These are phyloP conservation scores for Brassica nigra DNA, from an alignment of 345 rosid genomes.

Conservation along the genomic window DNA sequence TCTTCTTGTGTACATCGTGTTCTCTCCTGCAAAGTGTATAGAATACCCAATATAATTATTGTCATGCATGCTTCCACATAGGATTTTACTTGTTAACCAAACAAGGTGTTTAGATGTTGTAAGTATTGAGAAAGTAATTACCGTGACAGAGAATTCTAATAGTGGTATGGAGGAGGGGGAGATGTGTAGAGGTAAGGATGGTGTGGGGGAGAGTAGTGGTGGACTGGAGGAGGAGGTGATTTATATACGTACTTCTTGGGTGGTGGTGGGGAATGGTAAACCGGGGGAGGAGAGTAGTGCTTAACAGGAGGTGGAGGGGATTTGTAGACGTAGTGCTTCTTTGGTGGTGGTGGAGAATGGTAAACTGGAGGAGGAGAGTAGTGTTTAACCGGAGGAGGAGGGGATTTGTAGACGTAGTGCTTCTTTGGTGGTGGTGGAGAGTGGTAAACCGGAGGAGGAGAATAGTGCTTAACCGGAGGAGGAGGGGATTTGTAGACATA, in stretches of 20 bases:
- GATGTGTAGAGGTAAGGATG: constrained; percentile 41
- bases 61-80: constrained; percentile 19
- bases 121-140: constrained; percentile 19
- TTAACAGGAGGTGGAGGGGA: constrained; percentile 39
- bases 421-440: constrained; percentile 39
- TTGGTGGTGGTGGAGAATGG: constrained; percentile 33
- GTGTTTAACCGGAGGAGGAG: constrained; percentile 30
- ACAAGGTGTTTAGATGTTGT: neutral
- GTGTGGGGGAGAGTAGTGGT: constrained; percentile 41
- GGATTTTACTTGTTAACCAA: neutral
- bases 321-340: constrained; percentile 14
- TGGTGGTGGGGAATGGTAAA: constrained; percentile 40
- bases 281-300: constrained; percentile 23
- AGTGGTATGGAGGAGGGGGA: constrained; percentile 45
- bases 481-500: constrained; percentile 37
- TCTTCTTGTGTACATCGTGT: constrained; percentile 32
- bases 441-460: constrained; percentile 35
- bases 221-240: constrained; percentile 39
- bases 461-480: constrained; percentile 28
- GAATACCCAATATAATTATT: neutral
- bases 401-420: constrained; percentile 20
- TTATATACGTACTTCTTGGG: constrained; percentile 30
- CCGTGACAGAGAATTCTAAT: constrained; percentile 32
- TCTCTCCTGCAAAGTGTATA: constrained; percentile 27
- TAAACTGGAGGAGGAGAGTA: constrained; percentile 31